Conservation (phyloP, 2,329 filamentous ascomycete genomes). For the Orbilia oligospora region DNA sequence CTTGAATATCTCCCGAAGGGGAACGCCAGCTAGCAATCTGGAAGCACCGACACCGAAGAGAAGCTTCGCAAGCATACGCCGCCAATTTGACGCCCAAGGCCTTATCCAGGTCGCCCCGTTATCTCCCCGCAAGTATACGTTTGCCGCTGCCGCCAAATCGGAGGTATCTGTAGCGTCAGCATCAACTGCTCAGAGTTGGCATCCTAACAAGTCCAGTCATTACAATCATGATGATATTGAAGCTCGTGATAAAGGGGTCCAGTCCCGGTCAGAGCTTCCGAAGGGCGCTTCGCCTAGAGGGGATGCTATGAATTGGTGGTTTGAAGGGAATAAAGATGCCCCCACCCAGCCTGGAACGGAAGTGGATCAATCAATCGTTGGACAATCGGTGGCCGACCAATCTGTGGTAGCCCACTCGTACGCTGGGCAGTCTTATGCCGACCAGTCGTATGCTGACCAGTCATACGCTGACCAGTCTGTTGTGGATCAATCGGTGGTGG, state of each 20-base stretch:
- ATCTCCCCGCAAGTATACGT: conserved; percentile 39
- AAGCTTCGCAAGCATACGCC: conserved; percentile 55
- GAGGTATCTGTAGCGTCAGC: conserved; percentile 54
- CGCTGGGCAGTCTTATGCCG: conserved; percentile 17
- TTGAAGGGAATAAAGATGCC: conserved; percentile 44
- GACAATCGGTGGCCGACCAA: conserved; percentile 43
- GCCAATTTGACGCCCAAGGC: conserved; percentile 50
- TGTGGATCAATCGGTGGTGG: conserved; percentile 26
- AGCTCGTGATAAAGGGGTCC: conserved; percentile 48
- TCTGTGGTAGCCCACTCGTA: conserved; percentile 30
- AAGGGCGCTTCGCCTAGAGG: conserved; percentile 33
- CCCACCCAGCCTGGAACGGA: conserved; percentile 41
- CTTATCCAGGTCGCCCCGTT: conserved; percentile 47
- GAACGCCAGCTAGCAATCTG: conserved; percentile 38
- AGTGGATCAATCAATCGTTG: conserved; percentile 48
- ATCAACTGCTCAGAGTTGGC: conserved; percentile 51
- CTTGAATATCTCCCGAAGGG: conserved; percentile 52
- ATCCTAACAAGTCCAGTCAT: conserved; percentile 57
- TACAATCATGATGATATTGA: conserved; percentile 42
- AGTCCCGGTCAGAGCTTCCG: conserved; percentile 48
- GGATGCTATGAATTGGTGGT: conserved; percentile 61
- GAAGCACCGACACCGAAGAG: conserved; percentile 38
- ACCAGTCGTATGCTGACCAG: conserved; percentile 40
- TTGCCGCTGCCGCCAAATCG: conserved; percentile 38
- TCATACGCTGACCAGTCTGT: conserved; percentile 28